phyloP scores from a whole-genome alignment of 169 alveolate genomes.

The Plasmodium sp. region DNA sequence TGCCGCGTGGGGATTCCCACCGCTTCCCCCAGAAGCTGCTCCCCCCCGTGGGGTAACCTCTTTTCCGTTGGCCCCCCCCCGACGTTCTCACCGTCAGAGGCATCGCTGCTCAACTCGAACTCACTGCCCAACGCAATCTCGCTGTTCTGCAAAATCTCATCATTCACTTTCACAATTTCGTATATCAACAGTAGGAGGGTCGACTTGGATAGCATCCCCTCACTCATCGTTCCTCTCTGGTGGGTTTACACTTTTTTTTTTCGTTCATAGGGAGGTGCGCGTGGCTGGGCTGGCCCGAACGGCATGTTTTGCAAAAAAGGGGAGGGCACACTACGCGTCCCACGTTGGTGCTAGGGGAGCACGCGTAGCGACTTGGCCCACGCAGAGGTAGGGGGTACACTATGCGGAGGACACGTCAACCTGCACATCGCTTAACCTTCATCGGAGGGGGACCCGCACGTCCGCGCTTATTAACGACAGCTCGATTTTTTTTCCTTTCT shows the following conservation, averaged over 20 bases:
- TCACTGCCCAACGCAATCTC: slow-evolving; percentile 2
- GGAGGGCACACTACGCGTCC: neutral
- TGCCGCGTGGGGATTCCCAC: neutral
- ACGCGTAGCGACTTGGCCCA: neutral
- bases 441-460: neutral
- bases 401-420: neutral
- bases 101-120: slow-evolving; percentile 1
- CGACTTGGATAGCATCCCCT: slow-evolving; percentile 32
- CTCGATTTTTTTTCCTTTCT: neutral
- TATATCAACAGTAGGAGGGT: slow-evolving; percentile 32
- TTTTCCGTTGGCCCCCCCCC: neutral
- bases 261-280: neutral
- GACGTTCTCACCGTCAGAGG: neutral
- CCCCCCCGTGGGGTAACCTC: neutral
- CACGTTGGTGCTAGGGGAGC: neutral
- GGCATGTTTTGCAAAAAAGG: neutral
- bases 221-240: slow-evolving; percentile 15
- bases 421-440: neutral
- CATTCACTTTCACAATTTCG: slow-evolving; percentile 48
- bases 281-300: neutral
- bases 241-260: no score
- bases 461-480: neutral
- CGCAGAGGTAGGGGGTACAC: neutral
- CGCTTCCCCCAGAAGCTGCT: neutral
- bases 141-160: neutral